A percentile compares a stretch with the other conserved stretches of the same genome.
Evolutionary conservation across 176 grass and related monocot species (phyloP).

Genomic region (Triticum turgidum): DNA sequence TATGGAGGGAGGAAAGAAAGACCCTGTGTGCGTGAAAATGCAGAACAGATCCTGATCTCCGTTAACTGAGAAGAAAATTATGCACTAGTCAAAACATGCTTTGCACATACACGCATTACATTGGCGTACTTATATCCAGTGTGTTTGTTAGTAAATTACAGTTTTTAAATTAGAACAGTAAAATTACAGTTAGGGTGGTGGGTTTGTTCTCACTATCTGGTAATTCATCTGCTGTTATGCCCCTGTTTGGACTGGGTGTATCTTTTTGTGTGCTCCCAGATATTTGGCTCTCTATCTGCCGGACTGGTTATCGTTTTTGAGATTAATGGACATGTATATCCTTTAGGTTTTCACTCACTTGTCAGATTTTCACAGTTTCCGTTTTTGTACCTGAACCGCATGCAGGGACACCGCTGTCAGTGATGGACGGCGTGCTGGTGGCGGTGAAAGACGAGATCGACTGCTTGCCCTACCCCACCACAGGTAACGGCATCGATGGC

Average conservation of each 20-base stretch:
- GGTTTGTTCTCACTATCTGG: too few relatives aligned
- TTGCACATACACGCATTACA: too few relatives aligned
- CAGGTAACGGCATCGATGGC: slow-evolving; percentile 25
- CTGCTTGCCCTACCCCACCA: slow-evolving; percentile 82
- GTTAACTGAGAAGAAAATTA: too few relatives aligned
- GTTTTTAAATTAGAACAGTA: too few relatives aligned
- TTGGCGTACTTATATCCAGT: too few relatives aligned
- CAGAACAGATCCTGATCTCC: neutral
- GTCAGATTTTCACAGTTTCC: neutral
- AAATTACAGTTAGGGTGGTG: too few relatives aligned
- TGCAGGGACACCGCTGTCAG: slow-evolving; percentile 59
- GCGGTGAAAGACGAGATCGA: slow-evolving; percentile 96
- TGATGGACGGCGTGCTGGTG: slow-evolving; percentile 75
- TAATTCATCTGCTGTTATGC: too few relatives aligned
- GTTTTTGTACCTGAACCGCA: neutral
- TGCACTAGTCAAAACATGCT: too few relatives aligned
- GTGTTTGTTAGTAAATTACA: too few relatives aligned
- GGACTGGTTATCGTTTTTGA: neutral
- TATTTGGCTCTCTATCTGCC: neutral
- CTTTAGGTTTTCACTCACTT: neutral
- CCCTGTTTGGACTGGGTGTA: too few relatives aligned
- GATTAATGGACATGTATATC: neutral
- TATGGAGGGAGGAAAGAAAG: neutral
- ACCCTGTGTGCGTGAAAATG: neutral
- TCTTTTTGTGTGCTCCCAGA: too few relatives aligned